A percentile compares a stretch with the other conserved stretches of the same genome.
Evolutionary conservation across 1,139 yeast species (phyloP).

Genomic region (Zygosaccharomyces sapae): DNA sequence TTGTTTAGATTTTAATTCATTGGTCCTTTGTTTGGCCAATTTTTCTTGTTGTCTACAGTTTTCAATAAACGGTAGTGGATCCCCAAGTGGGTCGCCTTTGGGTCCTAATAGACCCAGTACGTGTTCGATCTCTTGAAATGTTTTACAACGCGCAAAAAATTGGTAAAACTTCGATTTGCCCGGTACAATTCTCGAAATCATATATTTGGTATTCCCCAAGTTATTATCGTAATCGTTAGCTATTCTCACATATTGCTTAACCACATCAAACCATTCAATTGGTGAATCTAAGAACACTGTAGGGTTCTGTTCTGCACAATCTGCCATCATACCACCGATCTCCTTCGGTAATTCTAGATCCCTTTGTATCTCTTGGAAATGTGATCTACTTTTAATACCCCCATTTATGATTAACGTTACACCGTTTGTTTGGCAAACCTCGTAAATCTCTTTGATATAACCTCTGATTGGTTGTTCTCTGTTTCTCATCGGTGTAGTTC

Average conservation of each 20-base stretch:
- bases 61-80: slow-evolving; percentile 22
- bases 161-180: slow-evolving; percentile 67
- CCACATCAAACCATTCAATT: slow-evolving; percentile 51
- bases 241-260: slow-evolving; percentile 51
- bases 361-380: slow-evolving; percentile 49
- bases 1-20: slow-evolving; percentile 17
- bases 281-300: slow-evolving; percentile 61
- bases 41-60: slow-evolving; percentile 25
- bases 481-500: slow-evolving; percentile 86
- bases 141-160: slow-evolving; percentile 52
- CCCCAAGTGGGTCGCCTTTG: slow-evolving; percentile 20
- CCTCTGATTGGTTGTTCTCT: slow-evolving; percentile 72
- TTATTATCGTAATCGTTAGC: slow-evolving; percentile 58
- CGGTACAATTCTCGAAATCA: slow-evolving; percentile 72
- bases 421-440: slow-evolving; percentile 55
- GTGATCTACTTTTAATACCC: slow-evolving; percentile 53
- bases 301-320: slow-evolving; percentile 83
- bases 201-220: slow-evolving; percentile 71
- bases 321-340: slow-evolving; percentile 90
- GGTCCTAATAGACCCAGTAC: slow-evolving; percentile 22
- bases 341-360: slow-evolving; percentile 47
- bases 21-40: slow-evolving; percentile 15
- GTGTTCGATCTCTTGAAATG: slow-evolving; percentile 46
- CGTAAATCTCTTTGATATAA: slow-evolving; percentile 57
- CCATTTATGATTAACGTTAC: slow-evolving; percentile 83